phyloP scores from a whole-genome alignment of 2,329 filamentous ascomycete species.

The Rutstroemia sp. region DNA sequence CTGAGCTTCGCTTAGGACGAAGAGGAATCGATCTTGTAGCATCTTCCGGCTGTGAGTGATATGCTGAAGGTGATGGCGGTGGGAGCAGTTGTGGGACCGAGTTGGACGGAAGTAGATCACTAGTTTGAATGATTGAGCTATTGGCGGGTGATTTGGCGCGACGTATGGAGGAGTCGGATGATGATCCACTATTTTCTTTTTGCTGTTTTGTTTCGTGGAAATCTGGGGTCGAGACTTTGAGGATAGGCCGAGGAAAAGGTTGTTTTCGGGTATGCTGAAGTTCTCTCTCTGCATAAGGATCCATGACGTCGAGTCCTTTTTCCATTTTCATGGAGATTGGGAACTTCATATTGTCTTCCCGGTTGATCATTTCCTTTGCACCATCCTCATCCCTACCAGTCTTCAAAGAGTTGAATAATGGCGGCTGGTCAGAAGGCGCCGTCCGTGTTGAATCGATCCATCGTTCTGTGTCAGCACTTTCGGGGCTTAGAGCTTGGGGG shows the following conservation, averaged over 20 bases:
- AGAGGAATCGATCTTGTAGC: slow-evolving; percentile 14
- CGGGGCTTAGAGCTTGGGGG: slow-evolving; percentile 24
- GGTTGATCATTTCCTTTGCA: slow-evolving; percentile 22
- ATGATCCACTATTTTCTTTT: neutral
- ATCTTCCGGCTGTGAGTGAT: slow-evolving; percentile 8
- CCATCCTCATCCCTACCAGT: slow-evolving; percentile 14
- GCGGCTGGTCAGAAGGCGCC: slow-evolving; percentile 9
- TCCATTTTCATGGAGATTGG: slow-evolving; percentile 25
- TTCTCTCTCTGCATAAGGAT: neutral
- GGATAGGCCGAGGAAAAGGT: neutral
- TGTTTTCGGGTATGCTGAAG: neutral
- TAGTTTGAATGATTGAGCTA: slow-evolving; percentile 6
- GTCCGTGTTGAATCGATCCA: slow-evolving; percentile 20
- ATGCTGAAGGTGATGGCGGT: neutral
- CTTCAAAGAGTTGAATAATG: slow-evolving; percentile 20
- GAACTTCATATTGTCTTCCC: slow-evolving; percentile 30
- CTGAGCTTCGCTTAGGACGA: slow-evolving; percentile 13
- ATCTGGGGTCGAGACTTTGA: neutral
- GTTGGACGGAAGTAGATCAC: neutral
- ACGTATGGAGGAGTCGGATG: neutral
- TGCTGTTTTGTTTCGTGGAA: neutral
- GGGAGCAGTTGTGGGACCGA: neutral
- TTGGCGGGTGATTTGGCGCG: slow-evolving; percentile 1
- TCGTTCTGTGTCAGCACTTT: slow-evolving; percentile 16
- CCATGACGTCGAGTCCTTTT: slow-evolving; percentile 18